Percentiles rank a stretch among this genome's conserved stretches.
Evolutionary conservation across 352 stramenopile species (phyloP).

Genomic region (Phytophthora nicotianae): DNA sequence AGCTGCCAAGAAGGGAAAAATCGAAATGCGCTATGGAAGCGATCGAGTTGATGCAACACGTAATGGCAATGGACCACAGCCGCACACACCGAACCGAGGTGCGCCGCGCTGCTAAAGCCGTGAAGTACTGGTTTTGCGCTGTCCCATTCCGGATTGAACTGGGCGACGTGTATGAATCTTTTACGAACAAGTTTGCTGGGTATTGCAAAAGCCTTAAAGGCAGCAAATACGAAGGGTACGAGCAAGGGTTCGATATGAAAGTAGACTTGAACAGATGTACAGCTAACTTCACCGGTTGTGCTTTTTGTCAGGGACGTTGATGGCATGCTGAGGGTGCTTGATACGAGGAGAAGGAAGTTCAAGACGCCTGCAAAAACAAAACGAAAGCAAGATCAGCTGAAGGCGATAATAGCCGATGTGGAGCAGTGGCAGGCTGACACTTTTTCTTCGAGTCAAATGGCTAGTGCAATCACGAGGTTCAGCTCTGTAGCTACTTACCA

Average conservation of each 20-base stretch:
- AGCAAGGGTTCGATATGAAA: not conserved
- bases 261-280: not conserved
- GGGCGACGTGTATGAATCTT: not conserved
- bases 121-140: not conserved
- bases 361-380: slow-evolving; percentile 3
- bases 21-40: slow-evolving; percentile 18
- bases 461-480: slow-evolving; percentile 21
- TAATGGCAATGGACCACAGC: slow-evolving; percentile 19
- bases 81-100: not conserved
- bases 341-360: slow-evolving; percentile 5
- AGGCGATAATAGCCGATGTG: slow-evolving; percentile 11
- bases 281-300: not conserved
- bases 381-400: slow-evolving; percentile 1
- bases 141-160: not conserved
- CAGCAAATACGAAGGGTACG: not conserved
- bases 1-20: not conserved
- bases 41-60: slow-evolving; percentile 17
- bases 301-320: slow-evolving; percentile 10
- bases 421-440: slow-evolving; percentile 31
- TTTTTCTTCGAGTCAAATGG: slow-evolving; percentile 37
- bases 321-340: slow-evolving; percentile 3
- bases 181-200: not conserved
- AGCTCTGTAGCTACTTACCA: slow-evolving; percentile 14
- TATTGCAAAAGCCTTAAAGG: not conserved
- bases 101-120: not conserved